Base-by-base conservation (phyloP, 495 filamentous ascomycete genomes). In the Cryomyces minteri region DNA sequence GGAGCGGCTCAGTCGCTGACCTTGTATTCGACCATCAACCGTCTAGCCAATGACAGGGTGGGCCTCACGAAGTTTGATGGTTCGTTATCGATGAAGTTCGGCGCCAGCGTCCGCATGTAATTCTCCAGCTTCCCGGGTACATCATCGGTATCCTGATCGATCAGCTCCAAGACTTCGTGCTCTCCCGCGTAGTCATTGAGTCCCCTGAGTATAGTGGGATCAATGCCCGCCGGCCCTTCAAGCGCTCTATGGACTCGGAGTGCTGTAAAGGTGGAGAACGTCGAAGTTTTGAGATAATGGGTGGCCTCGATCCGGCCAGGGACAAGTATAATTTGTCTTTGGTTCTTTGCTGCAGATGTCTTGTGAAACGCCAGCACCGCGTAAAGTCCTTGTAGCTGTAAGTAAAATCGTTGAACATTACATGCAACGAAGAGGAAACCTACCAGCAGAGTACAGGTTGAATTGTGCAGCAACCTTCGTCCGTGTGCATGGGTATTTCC, bases 401-500 rank as follows among this genome's bases (percentile, higher is more conserved):
- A 45, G 36, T 8, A 34, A 31, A 25, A 14, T 8, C 39, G n/a
- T 10, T 46, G 1, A 28, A 34, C 6, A 14, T 12, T 5, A 43
- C 5, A 43, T 43, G 30, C 43, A 34, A 25, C 5, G 31, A 34
- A 38, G 29, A n/a, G 18, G 44, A 31, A 39, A 62, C 63, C 32
- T 62, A 50, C 76, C 75, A 29, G 79, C 73, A 44, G 74, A 76
- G 54, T 80, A 87, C 8, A 86, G 62, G 41, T 81, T 75, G 48
- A 84, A 74, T 53, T 80, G 73, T 43, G 86, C 80, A 0, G 73
- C 75, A 41, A 90, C 73, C 29, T 77, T 78, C 0, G 77, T 84
- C 29, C 84, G 73, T 38, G 86, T 74, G 55, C 85, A 93, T 5
- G 79, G 80, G 18, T 74, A 70, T 51, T 79, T 82, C 85, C 85